Evolutionary conservation across 192 early-diverging fungal genomes (phyloP), one percentile per base, ranked within the genome.

Genomic region (Lobosporangium transversale): DNA sequence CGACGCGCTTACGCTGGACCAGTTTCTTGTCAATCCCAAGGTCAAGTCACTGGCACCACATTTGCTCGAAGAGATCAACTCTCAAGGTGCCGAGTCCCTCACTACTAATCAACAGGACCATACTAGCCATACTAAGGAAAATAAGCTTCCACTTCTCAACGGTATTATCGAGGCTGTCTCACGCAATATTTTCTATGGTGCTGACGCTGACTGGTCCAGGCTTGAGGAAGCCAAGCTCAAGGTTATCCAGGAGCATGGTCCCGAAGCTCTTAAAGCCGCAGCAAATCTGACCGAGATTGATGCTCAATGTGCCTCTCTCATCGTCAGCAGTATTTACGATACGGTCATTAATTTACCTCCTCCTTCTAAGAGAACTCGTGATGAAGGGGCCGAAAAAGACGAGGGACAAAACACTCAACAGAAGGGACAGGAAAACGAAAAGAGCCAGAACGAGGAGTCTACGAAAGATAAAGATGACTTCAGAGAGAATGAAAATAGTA

Each of bases 101-200:
- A n/a, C n/a, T 36, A n/a, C 17, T 8, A 26, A 54, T 15, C 44
- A 24, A 18, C 58, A 45, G 51, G 59, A 56, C 24, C 33, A 23
- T 11, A 32, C 45, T n/a, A 33, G 36, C 24, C 15, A 67, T 47
- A 47, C 58, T 3, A 29, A 51, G 12, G 54, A 36, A 9, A 2
- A 51, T 11, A 54, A 67, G 44, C 29, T 62, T 1, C 73, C 73
- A 5, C 45, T 76, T 11, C 43, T 76, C 20, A 48, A 76, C 32
- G 73, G 67, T 44, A 56, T 76, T 42, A 40, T 67, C 47, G 50
- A 76, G 40, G 51, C 57, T n/a, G 65, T 76, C 26, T 66, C 73
- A 17, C 49, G 55, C 26, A 51, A 44, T 12, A 52, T 67, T 26
- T 66, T 67, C 35, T 30, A 36, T 12, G 40, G 43, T 15, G 36